Base-by-base conservation (phyloP, 2,329 filamentous ascomycete species). In the Botrytis squamosa region DNA sequence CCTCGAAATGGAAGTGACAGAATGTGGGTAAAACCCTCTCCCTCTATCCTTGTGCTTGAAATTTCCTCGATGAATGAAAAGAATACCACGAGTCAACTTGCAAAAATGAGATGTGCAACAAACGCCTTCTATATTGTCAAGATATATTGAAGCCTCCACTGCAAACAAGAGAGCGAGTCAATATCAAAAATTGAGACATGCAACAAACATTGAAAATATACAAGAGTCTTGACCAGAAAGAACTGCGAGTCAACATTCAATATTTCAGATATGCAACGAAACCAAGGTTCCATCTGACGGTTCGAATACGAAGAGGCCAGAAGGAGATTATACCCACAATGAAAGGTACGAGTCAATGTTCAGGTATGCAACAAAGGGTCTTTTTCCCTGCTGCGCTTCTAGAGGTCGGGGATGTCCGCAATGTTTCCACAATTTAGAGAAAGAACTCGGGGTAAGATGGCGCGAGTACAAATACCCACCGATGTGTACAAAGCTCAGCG, bases 191-290 rank as follows among this genome's bases (percentile, higher is more conserved):
- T 22, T 40, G 9, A 68, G 49, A 57, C 52, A 29, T 68, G 65
- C 65, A 67, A 67, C 44, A 67, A 40, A 52, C 3, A 40, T n/a
- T 40, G 22, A 55, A 36, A n/a, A 66, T 10, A 0, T 10, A n/a
- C 16, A 1, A 16, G 29, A 33, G 7, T 52, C 14, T 67, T 33
- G 33, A 67, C 46, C 33, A 40, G 14, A 38, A 38, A 55, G 25
- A n/a, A 22, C 20, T 67, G 65, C 44, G 44, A 67, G 64, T 67
- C 64, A 67, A 67, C 12, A 38, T 52, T 52, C 22, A 16, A 25
- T 20, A 40, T 67, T 38, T 38, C 33, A n/a, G 64, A 52, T 33
- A 52, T 67, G 64, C 65, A 67, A 67, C 33, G 22, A 52, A 67
- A 67, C 46, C 46, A 52, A 55, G 18, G 52, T 46, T 29, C 22